Evolutionary conservation across 1,284 basidiomycete genomes (phyloP), one percentile per base, ranked within the genome.

Genomic region (Tetrapyrgos nigripes): DNA sequence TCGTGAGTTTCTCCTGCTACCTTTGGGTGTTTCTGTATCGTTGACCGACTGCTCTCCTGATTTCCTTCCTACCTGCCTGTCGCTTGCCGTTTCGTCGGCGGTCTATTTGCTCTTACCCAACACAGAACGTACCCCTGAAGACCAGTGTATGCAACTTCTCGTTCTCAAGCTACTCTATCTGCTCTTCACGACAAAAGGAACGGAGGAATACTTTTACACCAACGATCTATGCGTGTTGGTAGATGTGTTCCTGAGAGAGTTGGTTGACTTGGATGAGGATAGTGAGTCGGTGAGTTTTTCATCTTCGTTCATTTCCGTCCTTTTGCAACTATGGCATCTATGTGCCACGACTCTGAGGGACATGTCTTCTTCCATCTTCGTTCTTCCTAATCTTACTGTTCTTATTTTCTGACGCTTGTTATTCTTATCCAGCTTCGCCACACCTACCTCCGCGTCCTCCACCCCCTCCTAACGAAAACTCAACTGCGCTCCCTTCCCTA

Each of bases 131-230:
- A 91, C 91, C 1, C 80, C 92, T 2, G 96, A 98, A 68, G 97
- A 96, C 65, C 77, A 95, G 21, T 98, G 95, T 77, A 94, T 97
- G 88, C 96, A 98, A 68, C 78, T 99, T 11, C 83, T 99, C 46
- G 91, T 98, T 53, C 82, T 99, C 66, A 99, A 99, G 76, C 85
- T 98, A 49, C 83, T 99, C 2, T 99, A 97, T 71, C 84, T 98
- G 1, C 82, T 99, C 4, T 99, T 98, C 74, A 97, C 95, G 17
- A 97, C 94, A 0, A 88, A 90, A 58, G 94, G 92, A 26, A 97
- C 96, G 11, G 89, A 93, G 11, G 96, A 98, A 73, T 99, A 94
- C 73, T 98, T 99, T 69, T 99, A 98, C 76, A 98, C 96, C 11
- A 99, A 99, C 71, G 97, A 99, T 69, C 82, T 99, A 27, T 87